Percentiles rank a stretch among this genome's conserved stretches.
Conservation (phyloP, 2,329 filamentous ascomycete species). For the Aspergillus sp. region DNA sequence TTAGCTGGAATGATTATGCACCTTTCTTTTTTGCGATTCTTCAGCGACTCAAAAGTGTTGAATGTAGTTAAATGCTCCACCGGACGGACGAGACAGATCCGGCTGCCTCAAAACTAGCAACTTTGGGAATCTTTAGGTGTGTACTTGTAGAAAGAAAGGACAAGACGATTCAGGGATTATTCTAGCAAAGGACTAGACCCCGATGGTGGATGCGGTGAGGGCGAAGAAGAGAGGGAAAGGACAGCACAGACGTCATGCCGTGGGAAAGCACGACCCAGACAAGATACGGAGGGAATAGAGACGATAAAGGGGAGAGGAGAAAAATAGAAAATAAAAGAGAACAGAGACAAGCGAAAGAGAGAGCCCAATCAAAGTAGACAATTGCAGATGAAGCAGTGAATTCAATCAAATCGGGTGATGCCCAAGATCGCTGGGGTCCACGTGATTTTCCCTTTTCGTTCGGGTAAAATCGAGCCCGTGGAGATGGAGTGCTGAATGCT, state of each 20-base stretch:
- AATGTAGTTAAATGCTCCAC: not conserved
- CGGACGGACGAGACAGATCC: slow-evolving; percentile 12
- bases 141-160: not conserved
- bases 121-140: not conserved
- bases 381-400: not conserved
- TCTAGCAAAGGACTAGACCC: slow-evolving; percentile 4
- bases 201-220: slow-evolving; percentile 19
- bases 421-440: not conserved
- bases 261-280: slow-evolving; percentile 9
- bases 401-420: not conserved
- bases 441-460: not conserved
- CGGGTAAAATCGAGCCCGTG: not conserved
- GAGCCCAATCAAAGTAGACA: no score
- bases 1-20: no score
- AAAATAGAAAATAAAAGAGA: not conserved
- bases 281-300: not conserved
- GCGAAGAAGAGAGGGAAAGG: slow-evolving; percentile 1
- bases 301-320: not conserved
- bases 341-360: not conserved
- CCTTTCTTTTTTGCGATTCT: not conserved
- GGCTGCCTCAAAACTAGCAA: slow-evolving; percentile 10
- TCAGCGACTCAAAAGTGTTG: not conserved
- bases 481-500: no score
- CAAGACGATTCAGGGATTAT: slow-evolving; percentile 1
- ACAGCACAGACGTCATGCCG: slow-evolving; percentile 17